Conservation (phyloP, 169 alveolate genomes). For the Neospora caninum region DNA sequence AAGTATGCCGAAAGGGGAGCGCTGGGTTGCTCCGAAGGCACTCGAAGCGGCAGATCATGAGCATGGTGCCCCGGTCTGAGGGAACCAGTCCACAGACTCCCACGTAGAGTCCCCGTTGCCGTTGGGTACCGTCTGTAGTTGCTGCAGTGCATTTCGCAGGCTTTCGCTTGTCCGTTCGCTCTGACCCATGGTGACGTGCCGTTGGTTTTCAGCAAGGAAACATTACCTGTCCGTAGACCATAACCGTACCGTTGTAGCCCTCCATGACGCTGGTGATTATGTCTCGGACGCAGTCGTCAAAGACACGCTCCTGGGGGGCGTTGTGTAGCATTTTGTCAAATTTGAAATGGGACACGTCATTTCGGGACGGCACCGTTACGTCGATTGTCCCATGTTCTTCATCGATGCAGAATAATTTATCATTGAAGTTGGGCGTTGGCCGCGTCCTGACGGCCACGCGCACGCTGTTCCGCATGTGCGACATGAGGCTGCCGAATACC, state of each 20-base stretch:
- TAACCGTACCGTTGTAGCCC: conserved; percentile 89
- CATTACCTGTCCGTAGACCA: conserved; percentile 91
- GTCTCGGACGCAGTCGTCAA: conserved; percentile 81
- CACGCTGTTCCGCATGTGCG: conserved; percentile 68
- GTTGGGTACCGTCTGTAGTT: no score
- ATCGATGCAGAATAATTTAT: conserved; percentile 79
- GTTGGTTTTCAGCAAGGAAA: not conserved
- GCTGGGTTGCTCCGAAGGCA: no score
- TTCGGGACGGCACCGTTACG: conserved; percentile 76
- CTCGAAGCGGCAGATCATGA: no score
- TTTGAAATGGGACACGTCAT: conserved; percentile 79
- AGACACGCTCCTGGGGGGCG: conserved; percentile 86
- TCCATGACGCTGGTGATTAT: conserved; percentile 84
- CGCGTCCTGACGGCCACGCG: conserved; percentile 90
- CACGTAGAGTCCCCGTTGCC: no score
- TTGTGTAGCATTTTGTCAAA: conserved; percentile 86
- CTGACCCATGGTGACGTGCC: no score
- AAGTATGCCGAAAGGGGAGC: no score
- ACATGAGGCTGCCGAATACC: no score
- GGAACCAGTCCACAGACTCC: no score
- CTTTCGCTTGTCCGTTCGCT: no score
- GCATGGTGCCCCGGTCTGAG: no score
- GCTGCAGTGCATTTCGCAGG: no score
- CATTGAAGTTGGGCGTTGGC: conserved; percentile 85
- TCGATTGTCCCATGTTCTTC: conserved; percentile 79